Percentiles rank a stretch among this genome's conserved stretches.
Conservation (phyloP, 2,329 filamentous ascomycete species). For the Aspergillus sp. region DNA sequence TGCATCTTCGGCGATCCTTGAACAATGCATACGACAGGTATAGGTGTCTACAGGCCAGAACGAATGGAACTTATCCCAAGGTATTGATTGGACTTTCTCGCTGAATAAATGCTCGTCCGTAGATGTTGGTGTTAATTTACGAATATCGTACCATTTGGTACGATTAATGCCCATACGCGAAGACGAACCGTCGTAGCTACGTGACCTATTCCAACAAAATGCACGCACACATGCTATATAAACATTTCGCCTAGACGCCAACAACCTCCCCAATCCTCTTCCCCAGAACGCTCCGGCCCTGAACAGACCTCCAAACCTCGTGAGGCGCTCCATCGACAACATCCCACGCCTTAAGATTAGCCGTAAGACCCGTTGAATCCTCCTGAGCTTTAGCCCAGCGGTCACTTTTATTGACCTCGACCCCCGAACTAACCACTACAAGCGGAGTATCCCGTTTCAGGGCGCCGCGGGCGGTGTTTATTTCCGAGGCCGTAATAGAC, state of each 20-base stretch:
- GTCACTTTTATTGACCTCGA: slow-evolving; percentile 54
- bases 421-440: slow-evolving; percentile 72
- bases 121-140: too few species aligned
- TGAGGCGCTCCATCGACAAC: slow-evolving; percentile 77
- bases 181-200: too few species aligned
- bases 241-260: slow-evolving; percentile 7
- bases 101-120: too few species aligned
- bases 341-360: slow-evolving; percentile 74
- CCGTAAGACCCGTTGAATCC: slow-evolving; percentile 70
- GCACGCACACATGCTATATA: too few species aligned
- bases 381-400: slow-evolving; percentile 79
- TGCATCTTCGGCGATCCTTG: too few species aligned
- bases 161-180: background rate
- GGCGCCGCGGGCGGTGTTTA: slow-evolving; percentile 67
- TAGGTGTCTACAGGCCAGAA: too few species aligned
- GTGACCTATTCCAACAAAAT: too few species aligned
- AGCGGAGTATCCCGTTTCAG: slow-evolving; percentile 67
- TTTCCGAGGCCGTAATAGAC: slow-evolving; percentile 74
- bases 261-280: slow-evolving; percentile 66
- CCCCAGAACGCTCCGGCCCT: slow-evolving; percentile 68
- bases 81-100: too few species aligned
- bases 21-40: too few species aligned
- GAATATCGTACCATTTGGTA: too few species aligned
- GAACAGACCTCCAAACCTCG: slow-evolving; percentile 68
- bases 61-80: too few species aligned